Evolutionary conservation across 2,329 filamentous ascomycete species (phyloP).

Genomic region (Colletotrichum abscissum): DNA sequence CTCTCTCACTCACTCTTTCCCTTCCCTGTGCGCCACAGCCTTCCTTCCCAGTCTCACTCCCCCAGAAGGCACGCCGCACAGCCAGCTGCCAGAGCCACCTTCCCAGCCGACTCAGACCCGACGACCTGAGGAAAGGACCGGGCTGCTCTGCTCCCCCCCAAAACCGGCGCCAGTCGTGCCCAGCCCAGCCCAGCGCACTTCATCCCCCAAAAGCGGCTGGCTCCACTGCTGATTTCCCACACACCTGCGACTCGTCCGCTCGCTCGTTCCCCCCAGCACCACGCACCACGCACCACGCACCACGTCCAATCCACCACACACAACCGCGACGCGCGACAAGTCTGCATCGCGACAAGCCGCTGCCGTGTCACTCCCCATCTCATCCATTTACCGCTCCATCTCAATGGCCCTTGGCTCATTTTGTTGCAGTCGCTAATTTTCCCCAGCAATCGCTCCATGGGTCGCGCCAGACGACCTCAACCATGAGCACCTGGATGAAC

Average conservation of each 20-base stretch:
- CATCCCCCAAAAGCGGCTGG: slow-evolving; percentile 24
- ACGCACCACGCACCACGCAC: slow-evolving; percentile 38
- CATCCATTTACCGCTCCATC: slow-evolving; percentile 44
- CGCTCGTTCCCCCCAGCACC: slow-evolving; percentile 24
- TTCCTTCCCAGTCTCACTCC: background rate
- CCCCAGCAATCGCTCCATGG: slow-evolving; percentile 57
- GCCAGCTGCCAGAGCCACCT: slow-evolving; percentile 1
- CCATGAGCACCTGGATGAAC: slow-evolving; percentile 81
- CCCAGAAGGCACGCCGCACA: background rate
- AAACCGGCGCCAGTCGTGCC: slow-evolving; percentile 1
- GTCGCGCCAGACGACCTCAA: slow-evolving; percentile 59
- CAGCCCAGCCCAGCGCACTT: slow-evolving; percentile 1
- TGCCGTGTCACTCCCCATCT: slow-evolving; percentile 56
- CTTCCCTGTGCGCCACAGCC: background rate
- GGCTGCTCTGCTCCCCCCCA: background rate
- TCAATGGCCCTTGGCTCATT: slow-evolving; percentile 55
- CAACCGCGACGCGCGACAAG: slow-evolving; percentile 39
- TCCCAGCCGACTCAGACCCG: background rate
- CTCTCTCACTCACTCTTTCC: background rate
- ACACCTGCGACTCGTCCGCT: slow-evolving; percentile 26
- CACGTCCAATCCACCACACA: slow-evolving; percentile 42
- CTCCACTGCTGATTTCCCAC: slow-evolving; percentile 33
- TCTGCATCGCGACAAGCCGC: slow-evolving; percentile 33
- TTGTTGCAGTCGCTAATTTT: slow-evolving; percentile 58
- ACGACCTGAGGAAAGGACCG: background rate